Base-by-base conservation (phyloP, 352 stramenopile species). In the Pythium insidiosum region DNA sequence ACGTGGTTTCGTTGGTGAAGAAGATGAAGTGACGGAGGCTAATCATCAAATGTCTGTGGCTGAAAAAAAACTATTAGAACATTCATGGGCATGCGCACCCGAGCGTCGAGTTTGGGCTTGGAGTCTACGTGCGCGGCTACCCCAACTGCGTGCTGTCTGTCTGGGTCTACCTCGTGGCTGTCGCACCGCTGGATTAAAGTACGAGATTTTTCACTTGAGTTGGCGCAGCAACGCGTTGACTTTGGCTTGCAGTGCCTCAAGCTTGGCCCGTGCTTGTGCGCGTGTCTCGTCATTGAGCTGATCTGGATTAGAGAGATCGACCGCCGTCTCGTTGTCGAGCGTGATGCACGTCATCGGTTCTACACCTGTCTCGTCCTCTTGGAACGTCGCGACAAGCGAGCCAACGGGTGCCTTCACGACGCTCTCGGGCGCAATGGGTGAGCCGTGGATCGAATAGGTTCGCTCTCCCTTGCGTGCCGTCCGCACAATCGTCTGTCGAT, bases 161-260 rank as follows among this genome's bases (percentile, higher is more conserved):
- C 38, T 97, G 91, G 92, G 69, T 97, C 15, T 97, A 97, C 69
- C 68, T 96, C 12, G 74, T 82, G 39, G 69, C 86, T 11, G 67
- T 94, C 26, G 59, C 61, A 19, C 56, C 61, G 23, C 53, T 45
- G 38, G 54, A 53, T 16, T 55, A 43, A 67, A 21, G 24, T 50
- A 35, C n/a, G 31, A 37, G 13, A 15, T 22, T 5, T 19, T 26
- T 62, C 36, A 63, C 43, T 84, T 78, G 35, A 85, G 73, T 52
- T 83, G 71, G 36, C 53, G 60, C 46, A 87, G 51, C 38, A 89
- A 41, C 19, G 75, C 65, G 25, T 70, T 66, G 30, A 89, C 65
- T 50, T 85, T 85, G 38, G 71, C 72, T 43, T 85, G 76, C 23
- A 89, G 63, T 23, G 68, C 71, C 44, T 84, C 58, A 12, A 89